Base-by-base conservation (phyloP, 2,329 filamentous ascomycete species). In the Chaetomium sp. region DNA sequence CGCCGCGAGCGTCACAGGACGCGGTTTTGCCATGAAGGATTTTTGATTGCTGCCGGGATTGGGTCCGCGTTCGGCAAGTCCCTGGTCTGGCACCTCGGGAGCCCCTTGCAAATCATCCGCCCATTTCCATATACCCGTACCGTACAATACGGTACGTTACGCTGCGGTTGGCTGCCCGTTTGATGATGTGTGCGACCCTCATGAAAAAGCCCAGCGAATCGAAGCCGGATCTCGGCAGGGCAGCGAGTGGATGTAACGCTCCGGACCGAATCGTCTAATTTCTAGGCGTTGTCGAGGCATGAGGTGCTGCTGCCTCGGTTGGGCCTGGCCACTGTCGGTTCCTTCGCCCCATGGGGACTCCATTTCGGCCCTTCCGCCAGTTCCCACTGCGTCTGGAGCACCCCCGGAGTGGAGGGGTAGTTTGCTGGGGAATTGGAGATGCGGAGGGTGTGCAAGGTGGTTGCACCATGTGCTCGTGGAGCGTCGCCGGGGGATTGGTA, bases 201-300 rank as follows among this genome's bases (percentile, higher is more conserved):
- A 21, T 29, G 31, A 19, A 47, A 49, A 35, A 27, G 3, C 4
- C 54, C 55, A 66, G 65, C 64, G 62, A 69, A 67, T 67, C 35
- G 67, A 67, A 66, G 54, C 50, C 45, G 35, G 55, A 65, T 65
- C 53, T 59, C 61, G 60, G 62, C 57, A 60, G 49, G 57, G 59
- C 49, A 63, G 42, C 49, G 25, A 63, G 58, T 21, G 58, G 61
- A 70, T 70, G 68, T 65, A 68, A 67, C 64, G 49, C 42, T 38
- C 66, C 69, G 69, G 70, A 63, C 70, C 70, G 70, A 72, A 66
- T 72, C 70, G 70, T 69, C 64, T 68, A 72, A 70, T 70, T 70
- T 67, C 56, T 56, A 42, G 16, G 60, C n/a, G 25, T 13, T 55
- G 27, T 64, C 58, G 47, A 59, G 55, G 47, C 62, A 58, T 61